These are phyloP conservation scores for Suhomyces sp. DNA, from an alignment of 805 yeast genomes.

Conservation along the genomic window DNA sequence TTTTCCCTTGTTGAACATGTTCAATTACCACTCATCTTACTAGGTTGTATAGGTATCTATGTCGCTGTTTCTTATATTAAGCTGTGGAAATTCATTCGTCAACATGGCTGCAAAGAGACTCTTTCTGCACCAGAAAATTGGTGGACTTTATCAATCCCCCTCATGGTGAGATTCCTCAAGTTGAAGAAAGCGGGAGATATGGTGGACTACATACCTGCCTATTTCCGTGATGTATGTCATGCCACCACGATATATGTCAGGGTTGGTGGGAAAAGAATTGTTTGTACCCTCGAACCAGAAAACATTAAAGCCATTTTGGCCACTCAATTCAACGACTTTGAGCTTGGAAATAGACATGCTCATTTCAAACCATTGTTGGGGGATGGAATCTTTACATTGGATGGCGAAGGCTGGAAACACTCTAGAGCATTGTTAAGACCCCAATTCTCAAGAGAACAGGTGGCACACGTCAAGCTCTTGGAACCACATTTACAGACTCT, in stretches of 20 bases:
- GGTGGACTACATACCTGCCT: neutral
- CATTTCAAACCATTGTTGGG: constrained; percentile 22
- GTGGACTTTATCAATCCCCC: constrained; percentile 6
- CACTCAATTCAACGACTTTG: constrained; percentile 26
- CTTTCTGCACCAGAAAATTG: neutral
- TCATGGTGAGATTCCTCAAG: neutral
- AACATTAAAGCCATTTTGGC: constrained; percentile 28
- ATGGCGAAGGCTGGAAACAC: constrained; percentile 30
- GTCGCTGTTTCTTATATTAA: constrained; percentile 6
- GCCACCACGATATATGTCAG: constrained; percentile 8
- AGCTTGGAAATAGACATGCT: constrained; percentile 24
- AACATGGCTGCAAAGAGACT: constrained; percentile 15
- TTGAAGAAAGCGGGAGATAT: neutral
- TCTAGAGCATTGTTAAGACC: constrained; percentile 29
- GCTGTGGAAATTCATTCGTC: constrained; percentile 8
- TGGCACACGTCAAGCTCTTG: constrained; percentile 25
- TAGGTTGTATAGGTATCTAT: constrained; percentile 9
- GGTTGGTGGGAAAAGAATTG: constrained; percentile 17
- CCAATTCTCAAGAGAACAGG: constrained; percentile 27
- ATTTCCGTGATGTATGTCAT: neutral
- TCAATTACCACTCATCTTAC: no score
- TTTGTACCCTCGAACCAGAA: constrained; percentile 24
- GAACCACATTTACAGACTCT: constrained; percentile 23
- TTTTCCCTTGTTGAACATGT: no score
- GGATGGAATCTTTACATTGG: constrained; percentile 28